Evolutionary conservation across 192 early-diverging fungal genomes (phyloP), one percentile per base, ranked within the genome.

Genomic region (Coemansia sp.): DNA sequence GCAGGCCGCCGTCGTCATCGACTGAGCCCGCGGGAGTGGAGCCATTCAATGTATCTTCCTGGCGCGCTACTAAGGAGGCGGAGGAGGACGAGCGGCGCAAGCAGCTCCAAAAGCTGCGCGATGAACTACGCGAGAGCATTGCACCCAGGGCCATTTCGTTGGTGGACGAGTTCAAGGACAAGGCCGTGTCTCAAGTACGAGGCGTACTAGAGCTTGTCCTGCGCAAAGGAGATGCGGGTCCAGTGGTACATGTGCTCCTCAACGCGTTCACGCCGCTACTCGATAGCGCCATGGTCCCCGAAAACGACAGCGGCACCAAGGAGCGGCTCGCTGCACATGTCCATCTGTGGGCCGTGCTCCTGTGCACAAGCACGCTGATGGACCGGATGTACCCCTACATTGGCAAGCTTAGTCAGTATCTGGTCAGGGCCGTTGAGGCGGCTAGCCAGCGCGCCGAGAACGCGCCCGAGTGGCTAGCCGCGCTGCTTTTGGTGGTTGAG

Each of bases 41-140:
- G 47, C 60, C 69, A 7, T 66, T 48, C 33, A 61, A 55, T 16
- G 35, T 50, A 16, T 23, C 51, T 4, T 38, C 60, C 26, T 76
- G 65, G 47, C 66, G 69, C 21, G 58, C 47, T 16, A 63, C 60
- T 17, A 56, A 47, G 26, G 77, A 62, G 21, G 67, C 60, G 1
- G 54, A 40, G 19, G 49, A 51, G 14, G 64, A 35, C 6, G 66
- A 39, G 18, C 38, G 44, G 5, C 64, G 60, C 44, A 36, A 31
- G 32, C 47, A 44, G 48, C 40, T 64, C 40, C 55, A 41, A 25
- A 38, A 56, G 33, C 41, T 51, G 55, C 81, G 51, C 54, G 85
- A 67, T 40, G 66, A 43, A 66, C 78, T 75, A 54, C 71, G 63
- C 30, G 64, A 64, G 43, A 81, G 78, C 48, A 71, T 52, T 47